Percentiles rank a stretch among this genome's conserved stretches.
Evolutionary conservation across 1,284 basidiomycete species (phyloP).

Genomic region (Tilletia walkeri): DNA sequence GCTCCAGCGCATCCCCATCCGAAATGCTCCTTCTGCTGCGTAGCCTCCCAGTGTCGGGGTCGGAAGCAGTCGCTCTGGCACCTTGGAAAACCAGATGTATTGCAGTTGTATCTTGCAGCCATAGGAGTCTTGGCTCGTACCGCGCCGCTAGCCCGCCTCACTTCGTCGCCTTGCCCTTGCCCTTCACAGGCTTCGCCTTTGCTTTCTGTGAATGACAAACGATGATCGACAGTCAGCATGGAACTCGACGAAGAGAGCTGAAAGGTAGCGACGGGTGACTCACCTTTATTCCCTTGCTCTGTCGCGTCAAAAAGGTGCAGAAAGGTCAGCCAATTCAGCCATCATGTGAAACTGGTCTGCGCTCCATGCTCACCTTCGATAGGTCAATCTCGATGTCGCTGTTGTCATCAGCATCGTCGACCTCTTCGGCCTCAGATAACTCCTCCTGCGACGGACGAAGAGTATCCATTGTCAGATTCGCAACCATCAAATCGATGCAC

Average conservation of each 20-base stretch:
- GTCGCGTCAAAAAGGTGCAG: conserved; percentile 8
- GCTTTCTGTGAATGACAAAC: neutral
- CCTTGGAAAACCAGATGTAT: no score
- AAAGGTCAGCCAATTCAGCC: no score
- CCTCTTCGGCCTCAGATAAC: conserved; percentile 18
- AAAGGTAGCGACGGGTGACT: neutral
- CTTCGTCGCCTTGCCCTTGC: conserved; percentile 11
- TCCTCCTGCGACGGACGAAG: conserved; percentile 2
- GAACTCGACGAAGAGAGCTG: no score
- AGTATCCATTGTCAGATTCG: neutral
- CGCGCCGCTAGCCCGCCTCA: neutral
- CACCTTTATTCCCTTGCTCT: conserved; percentile 20
- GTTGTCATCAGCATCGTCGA: conserved; percentile 18
- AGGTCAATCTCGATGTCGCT: conserved; percentile 18
- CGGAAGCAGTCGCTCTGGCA: no score
- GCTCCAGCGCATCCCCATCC: no score
- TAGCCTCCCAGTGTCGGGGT: no score
- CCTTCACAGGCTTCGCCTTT: conserved; percentile 11
- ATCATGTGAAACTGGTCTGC: no score
- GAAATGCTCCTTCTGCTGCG: no score
- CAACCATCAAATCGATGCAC: neutral
- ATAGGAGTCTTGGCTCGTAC: no score
- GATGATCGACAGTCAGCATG: no score
- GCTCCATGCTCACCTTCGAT: neutral
- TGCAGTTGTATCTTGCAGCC: no score